Evolutionary conservation across 306 rosid genomes (phyloP).

Genomic region (Fagus sylvatica): DNA sequence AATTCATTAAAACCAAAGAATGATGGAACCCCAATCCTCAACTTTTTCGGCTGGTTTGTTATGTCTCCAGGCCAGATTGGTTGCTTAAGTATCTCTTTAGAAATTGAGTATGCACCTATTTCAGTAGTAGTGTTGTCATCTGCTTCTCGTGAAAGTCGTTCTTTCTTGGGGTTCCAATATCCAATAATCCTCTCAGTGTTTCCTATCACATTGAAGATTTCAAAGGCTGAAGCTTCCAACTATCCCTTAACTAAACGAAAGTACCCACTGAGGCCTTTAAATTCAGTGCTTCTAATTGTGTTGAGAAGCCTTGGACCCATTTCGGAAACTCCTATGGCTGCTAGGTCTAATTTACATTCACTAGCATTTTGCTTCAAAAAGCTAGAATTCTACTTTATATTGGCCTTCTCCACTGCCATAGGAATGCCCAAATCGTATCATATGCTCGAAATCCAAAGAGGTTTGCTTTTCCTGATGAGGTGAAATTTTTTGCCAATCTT

Average conservation of each 20-base stretch:
- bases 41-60: slow-evolving; percentile 15
- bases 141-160: not conserved
- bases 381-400: not conserved
- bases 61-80: slow-evolving; percentile 43
- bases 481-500: not conserved
- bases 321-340: slow-evolving; percentile 1
- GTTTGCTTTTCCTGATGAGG: not conserved
- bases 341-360: not conserved
- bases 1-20: slow-evolving; percentile 24
- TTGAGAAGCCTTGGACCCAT: slow-evolving; percentile 10
- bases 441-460: slow-evolving; percentile 38
- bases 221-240: slow-evolving; percentile 20
- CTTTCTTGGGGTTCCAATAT: slow-evolving; percentile 21
- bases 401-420: slow-evolving; percentile 16
- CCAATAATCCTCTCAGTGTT: slow-evolving; percentile 30
- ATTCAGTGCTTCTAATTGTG: not conserved
- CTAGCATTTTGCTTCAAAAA: not conserved
- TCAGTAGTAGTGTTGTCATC: not conserved
- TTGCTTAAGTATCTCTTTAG: slow-evolving; percentile 1
- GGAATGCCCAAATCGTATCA: slow-evolving; percentile 34
- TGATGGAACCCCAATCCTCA: slow-evolving; percentile 33
- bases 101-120: not conserved
- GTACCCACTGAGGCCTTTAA: slow-evolving; percentile 24
- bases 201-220: slow-evolving; percentile 30
- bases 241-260: slow-evolving; percentile 27